Evolutionary conservation across 306 rosid genomes (phyloP), one percentile per base, ranked within the genome.

Genomic region (Rosa lucieae): DNA sequence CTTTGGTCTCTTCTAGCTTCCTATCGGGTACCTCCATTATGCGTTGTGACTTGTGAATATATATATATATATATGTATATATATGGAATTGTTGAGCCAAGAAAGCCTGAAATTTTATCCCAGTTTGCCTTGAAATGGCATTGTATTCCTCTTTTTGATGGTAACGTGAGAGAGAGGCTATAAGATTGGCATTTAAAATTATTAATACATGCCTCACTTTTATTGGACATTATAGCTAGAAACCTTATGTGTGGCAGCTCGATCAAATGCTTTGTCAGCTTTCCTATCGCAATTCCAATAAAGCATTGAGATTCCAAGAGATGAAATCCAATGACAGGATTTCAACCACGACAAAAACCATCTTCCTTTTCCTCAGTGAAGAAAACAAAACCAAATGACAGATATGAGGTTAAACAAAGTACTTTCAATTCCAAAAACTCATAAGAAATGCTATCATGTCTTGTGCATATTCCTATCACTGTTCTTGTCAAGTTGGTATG

Each of bases 191-290:
- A 74, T 78, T 62, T 53, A 32, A 2, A 32, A 32, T 32, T 32
- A 32, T 32, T 1, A 2, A 78, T 74, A 52, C 72, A 44, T 81
- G 85, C 72, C 56, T 20, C 43, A 35, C 87, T 77, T 80, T 81
- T 81, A 18, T 61, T 77, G 82, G 78, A 80, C 87, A 77, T 8
- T 12, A 62, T 78, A 70, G 82, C 85, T 74, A 65, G 11, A 40
- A 39, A 37, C 72, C 48, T 39, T 67, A 65, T 71, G 65, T 44
- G 74, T 73, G 77, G 84, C 77, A 67, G 74, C 55, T 56, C 79
- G 43, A 10, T 72, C 70, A 71, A 78, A 68, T 81, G 51, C 83
- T 68, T 12, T 85, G 81, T 81, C 83, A 81, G 85, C 88, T 81
- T 81, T 81, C 82, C 20, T 40, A 39, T 8, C 23, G 32, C 40